Evolutionary conservation across 2,329 filamentous ascomycete genomes (phyloP).

Genomic region (Chaetomium strumarium): DNA sequence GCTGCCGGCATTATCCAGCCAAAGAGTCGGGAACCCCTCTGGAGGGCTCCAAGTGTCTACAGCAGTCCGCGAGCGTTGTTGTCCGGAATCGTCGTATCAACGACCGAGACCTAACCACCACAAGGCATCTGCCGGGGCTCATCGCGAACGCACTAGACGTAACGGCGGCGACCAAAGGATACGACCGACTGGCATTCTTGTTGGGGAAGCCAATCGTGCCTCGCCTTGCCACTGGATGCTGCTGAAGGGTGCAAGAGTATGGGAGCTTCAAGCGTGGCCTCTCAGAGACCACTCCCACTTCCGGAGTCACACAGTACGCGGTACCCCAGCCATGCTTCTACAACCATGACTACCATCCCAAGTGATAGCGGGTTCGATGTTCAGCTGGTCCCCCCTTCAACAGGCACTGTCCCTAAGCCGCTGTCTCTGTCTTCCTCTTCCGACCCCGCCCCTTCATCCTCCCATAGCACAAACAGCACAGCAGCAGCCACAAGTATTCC

Average conservation of each 20-base stretch:
- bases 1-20: neutral
- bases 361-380: slow-evolving; percentile 10
- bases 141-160: neutral
- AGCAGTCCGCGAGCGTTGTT: neutral
- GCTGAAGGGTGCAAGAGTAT: slow-evolving; percentile 5
- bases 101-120: neutral
- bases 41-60: neutral
- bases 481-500: slow-evolving; percentile 28
- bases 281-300: slow-evolving; percentile 60
- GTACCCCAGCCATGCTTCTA: slow-evolving; percentile 28
- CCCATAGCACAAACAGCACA: slow-evolving; percentile 26
- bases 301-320: slow-evolving; percentile 47
- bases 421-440: slow-evolving; percentile 28
- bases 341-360: slow-evolving; percentile 15
- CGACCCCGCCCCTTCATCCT: slow-evolving; percentile 27
- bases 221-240: neutral
- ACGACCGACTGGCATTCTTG: no score
- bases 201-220: neutral
- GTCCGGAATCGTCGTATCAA: neutral
- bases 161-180: neutral
- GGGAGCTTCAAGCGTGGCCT: slow-evolving; percentile 52
- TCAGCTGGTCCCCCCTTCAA: slow-evolving; percentile 20
- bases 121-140: neutral
- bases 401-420: slow-evolving; percentile 23
- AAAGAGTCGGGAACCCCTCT: neutral